Evolutionary conservation across 2,329 filamentous ascomycete species (phyloP), one percentile per base, ranked within the genome.

Genomic region (Sphaceloma murrayae): DNA sequence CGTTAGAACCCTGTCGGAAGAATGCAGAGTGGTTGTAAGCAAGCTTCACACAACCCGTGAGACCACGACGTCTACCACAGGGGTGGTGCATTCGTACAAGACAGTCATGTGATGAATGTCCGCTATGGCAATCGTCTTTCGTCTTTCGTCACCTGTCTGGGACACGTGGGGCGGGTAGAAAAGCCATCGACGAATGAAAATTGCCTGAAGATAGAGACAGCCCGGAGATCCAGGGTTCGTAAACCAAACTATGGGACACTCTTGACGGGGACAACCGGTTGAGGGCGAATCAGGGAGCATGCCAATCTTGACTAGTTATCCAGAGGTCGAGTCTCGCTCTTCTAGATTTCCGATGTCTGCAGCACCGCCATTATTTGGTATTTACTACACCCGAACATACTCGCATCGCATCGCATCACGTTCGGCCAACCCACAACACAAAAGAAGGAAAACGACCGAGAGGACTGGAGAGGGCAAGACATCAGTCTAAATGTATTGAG

Each of bases 91-190:
- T 6, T 40, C 22, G 19, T 22, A 38, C 18, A 38, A 30, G 34
- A 27, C 22, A 24, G 36, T 40, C 36, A 40, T 40, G 36, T 18
- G 36, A n/a, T 40, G 36, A 40, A 40, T n/a, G n/a, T n/a, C n/a
- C n/a, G n/a, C n/a, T n/a, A n/a, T n/a, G n/a, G n/a, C n/a, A 24
- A 22, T 40, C 36, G 29, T 29, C 36, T 11, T 19, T 27, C 34
- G 34, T 27, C 34, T 39, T 26, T 11, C 3, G 34, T 40, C 36
- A 26, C 24, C 24, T 29, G 16, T 30, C 36, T 40, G 24, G 36
- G 36, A 40, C 36, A 40, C 36, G 36, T 40, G 36, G 36, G 36
- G 36, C 36, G 8, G 4, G 5, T 9, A 11, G 16, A 8, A 14
- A 27, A 17, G 10, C 24, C 5, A 40, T 30, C 19, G 36, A 40